Evolutionary conservation across 768 basidiomycete species (phyloP).

Genomic region (Tephrocybe sp.): DNA sequence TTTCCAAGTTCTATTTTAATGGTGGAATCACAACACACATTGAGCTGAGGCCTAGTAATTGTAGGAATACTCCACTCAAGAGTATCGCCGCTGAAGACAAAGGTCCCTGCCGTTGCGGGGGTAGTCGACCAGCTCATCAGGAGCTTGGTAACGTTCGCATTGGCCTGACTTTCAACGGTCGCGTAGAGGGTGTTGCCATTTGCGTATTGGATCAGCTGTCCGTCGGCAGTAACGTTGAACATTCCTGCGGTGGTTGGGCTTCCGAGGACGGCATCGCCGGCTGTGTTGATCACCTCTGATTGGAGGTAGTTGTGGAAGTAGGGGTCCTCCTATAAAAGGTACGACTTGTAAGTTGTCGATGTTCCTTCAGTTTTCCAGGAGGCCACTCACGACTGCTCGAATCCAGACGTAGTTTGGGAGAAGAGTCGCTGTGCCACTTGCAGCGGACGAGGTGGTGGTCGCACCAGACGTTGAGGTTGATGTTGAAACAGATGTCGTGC

Average conservation of each 20-base stretch:
- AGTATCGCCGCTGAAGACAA: conserved; percentile 56
- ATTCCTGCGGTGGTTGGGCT: conserved; percentile 50
- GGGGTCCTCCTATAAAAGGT: conserved; percentile 39
- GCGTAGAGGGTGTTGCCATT: conserved; percentile 45
- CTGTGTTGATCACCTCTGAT: conserved; percentile 41
- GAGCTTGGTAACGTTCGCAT: conserved; percentile 46
- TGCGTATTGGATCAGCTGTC: conserved; percentile 54
- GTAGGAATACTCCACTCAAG: conserved; percentile 53
- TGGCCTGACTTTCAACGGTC: conserved; percentile 41
- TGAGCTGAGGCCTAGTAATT: conserved; percentile 48
- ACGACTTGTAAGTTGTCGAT: neutral
- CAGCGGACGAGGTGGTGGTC: conserved; percentile 25
- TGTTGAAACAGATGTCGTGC: conserved; percentile 29
- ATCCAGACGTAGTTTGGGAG: conserved; percentile 52
- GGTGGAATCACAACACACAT: conserved; percentile 30
- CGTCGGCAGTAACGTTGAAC: conserved; percentile 47
- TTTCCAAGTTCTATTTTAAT: too few relatives aligned
- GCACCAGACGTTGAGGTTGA: conserved; percentile 27
- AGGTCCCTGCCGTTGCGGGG: conserved; percentile 46
- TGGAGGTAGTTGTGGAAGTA: conserved; percentile 64
- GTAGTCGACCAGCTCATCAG: conserved; percentile 46
- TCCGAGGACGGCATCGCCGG: conserved; percentile 49
- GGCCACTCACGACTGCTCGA: conserved; percentile 45
- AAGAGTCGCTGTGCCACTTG: conserved; percentile 40
- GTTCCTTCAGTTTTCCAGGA: neutral